Evolutionary conservation across 2,329 filamentous ascomycete genomes (phyloP).

Genomic region (Sporothrix euskadiensis): DNA sequence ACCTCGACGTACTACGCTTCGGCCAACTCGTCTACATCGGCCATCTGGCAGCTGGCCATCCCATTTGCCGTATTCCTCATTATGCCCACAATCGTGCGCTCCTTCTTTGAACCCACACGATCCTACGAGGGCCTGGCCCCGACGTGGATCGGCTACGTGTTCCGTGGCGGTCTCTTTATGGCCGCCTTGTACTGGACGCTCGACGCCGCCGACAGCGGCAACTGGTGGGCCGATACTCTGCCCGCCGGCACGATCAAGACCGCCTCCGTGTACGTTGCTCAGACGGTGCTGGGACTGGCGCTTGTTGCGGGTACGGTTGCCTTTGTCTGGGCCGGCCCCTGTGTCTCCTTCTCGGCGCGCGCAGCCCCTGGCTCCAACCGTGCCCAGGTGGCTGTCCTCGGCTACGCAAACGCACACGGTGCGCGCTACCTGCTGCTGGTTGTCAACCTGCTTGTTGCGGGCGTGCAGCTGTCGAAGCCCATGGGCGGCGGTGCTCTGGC

Average conservation of each 20-base stretch:
- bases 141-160: constrained; percentile 77
- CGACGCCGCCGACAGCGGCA: constrained; percentile 82
- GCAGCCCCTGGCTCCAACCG: constrained; percentile 44
- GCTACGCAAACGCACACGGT: constrained; percentile 91
- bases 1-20: constrained; percentile 94
- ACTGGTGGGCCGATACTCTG: constrained; percentile 65
- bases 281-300: constrained; percentile 75
- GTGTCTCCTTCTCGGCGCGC: constrained; percentile 68
- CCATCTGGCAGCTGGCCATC: constrained; percentile 82
- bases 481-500: constrained; percentile 87
- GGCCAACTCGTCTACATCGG: constrained; percentile 85
- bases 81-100: constrained; percentile 73
- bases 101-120: constrained; percentile 76
- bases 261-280: constrained; percentile 73
- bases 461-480: constrained; percentile 84
- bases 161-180: constrained; percentile 74
- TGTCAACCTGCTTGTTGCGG: constrained; percentile 72
- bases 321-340: constrained; percentile 82
- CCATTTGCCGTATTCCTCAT: constrained; percentile 72
- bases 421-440: constrained; percentile 84
- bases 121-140: constrained; percentile 87
- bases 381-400: constrained; percentile 73
- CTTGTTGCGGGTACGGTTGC: constrained; percentile 81
- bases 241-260: constrained; percentile 68
- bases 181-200: constrained; percentile 83